A percentile compares a stretch with the other conserved stretches of the same genome.
These are phyloP conservation scores for Talaromyces sp. DNA, from an alignment of 2,329 filamentous ascomycete species.

Conservation along the genomic window DNA sequence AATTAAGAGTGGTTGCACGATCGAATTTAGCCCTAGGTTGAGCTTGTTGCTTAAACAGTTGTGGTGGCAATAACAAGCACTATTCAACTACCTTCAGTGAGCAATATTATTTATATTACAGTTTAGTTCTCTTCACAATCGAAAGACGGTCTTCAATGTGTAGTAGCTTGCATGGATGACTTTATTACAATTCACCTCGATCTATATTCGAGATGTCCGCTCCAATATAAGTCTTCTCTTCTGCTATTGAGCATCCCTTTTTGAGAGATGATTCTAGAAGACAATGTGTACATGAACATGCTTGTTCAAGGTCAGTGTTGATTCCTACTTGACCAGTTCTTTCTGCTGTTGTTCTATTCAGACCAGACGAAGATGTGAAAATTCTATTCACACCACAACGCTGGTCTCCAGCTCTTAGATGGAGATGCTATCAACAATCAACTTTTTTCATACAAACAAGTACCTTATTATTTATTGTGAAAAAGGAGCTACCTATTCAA, in stretches of 20 bases:
- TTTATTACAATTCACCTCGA: neutral
- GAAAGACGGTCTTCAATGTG: neutral
- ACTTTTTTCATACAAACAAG: too few relatives aligned
- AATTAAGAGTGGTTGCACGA: neutral
- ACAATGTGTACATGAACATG: neutral
- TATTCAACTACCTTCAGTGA: neutral
- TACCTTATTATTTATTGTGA: too few relatives aligned
- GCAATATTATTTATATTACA: neutral
- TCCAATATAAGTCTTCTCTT: neutral
- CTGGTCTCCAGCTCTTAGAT: neutral
- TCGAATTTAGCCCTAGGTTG: neutral
- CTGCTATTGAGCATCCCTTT: neutral
- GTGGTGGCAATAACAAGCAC: neutral
- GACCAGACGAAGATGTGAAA: neutral
- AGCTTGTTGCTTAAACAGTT: neutral
- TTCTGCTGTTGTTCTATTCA: neutral
- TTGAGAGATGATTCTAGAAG: neutral
- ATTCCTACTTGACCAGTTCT: neutral
- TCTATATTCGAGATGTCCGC: neutral
- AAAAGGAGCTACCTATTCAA: neutral
- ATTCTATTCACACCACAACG: neutral
- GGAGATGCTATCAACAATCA: neutral
- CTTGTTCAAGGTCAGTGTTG: neutral
- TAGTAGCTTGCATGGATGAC: neutral
- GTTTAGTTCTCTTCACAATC: neutral